These are phyloP conservation scores for Saraca asoca DNA, from an alignment of 331 rosid genomes.

Conservation along the genomic window DNA sequence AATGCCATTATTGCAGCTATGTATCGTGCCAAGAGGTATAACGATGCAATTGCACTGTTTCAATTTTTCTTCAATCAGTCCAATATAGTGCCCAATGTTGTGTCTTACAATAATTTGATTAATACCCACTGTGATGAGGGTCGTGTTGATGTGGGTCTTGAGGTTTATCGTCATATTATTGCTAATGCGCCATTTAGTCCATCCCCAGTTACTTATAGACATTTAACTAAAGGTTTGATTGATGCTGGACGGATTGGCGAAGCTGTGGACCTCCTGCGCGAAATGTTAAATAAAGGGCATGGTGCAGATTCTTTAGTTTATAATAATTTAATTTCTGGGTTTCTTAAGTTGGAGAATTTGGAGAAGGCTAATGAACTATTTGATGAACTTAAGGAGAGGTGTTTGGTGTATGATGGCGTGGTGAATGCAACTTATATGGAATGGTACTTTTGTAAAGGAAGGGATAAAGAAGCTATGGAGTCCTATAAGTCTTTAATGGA, in stretches of 20 bases:
- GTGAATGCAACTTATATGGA: slow-evolving; percentile 89
- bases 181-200: slow-evolving; percentile 82
- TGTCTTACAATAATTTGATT: slow-evolving; percentile 80
- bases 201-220: slow-evolving; percentile 79
- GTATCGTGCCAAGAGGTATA: slow-evolving; percentile 83
- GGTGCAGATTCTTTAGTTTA: slow-evolving; percentile 91
- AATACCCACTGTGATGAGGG: slow-evolving; percentile 89
- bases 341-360: slow-evolving; percentile 64
- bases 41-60: slow-evolving; percentile 76
- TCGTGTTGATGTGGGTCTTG: slow-evolving; percentile 74
- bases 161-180: slow-evolving; percentile 65
- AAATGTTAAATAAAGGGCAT: slow-evolving; percentile 82
- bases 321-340: slow-evolving; percentile 75
- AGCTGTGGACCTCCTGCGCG: slow-evolving; percentile 80
- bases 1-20: slow-evolving; percentile 92
- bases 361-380: slow-evolving; percentile 84
- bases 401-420: slow-evolving; percentile 87
- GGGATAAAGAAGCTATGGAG: slow-evolving; percentile 84
- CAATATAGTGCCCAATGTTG: slow-evolving; percentile 82
- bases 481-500: slow-evolving; percentile 73
- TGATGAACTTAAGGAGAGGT: slow-evolving; percentile 87
- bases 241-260: slow-evolving; percentile 65
- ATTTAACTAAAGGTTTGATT: slow-evolving; percentile 79
- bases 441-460: slow-evolving; percentile 69
- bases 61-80: slow-evolving; percentile 86